A percentile compares a stretch with the other conserved stretches of the same genome.
These are phyloP conservation scores for Sporothrix humicola DNA, from an alignment of 2,329 filamentous ascomycete genomes.

Conservation along the genomic window DNA sequence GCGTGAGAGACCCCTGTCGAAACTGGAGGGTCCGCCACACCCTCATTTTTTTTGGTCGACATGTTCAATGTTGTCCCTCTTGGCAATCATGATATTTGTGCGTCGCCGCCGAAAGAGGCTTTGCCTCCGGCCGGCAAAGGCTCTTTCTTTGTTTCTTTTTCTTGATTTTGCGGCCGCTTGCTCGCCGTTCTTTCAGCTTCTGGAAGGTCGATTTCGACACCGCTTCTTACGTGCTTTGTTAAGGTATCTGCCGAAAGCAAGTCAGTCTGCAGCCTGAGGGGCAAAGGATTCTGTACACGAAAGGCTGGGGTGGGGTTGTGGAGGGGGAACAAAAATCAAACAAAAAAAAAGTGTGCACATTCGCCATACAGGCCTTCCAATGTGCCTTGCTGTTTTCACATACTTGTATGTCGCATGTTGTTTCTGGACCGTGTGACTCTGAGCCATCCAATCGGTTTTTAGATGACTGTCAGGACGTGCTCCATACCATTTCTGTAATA, in stretches of 20 bases:
- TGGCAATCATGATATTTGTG: neutral
- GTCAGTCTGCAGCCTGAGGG: neutral
- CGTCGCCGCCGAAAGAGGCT: neutral
- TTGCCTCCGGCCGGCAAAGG: neutral
- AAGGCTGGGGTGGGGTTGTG: slow-evolving; percentile 4
- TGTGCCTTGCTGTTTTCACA: neutral
- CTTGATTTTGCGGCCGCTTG: neutral
- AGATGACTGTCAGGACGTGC: neutral
- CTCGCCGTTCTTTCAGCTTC: neutral
- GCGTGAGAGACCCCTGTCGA: slow-evolving; percentile 32
- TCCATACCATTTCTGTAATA: neutral
- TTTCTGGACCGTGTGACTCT: neutral
- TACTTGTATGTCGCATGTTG: neutral
- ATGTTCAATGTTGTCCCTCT: neutral
- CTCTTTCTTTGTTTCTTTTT: neutral
- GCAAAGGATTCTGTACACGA: neutral
- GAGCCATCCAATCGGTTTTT: neutral
- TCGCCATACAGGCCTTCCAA: neutral
- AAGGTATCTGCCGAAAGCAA: slow-evolving; percentile 10
- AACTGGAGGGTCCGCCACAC: slow-evolving; percentile 32
- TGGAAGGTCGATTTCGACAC: slow-evolving; percentile 13
- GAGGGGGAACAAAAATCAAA: neutral
- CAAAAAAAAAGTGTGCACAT: neutral
- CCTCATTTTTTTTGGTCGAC: neutral
- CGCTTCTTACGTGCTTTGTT: slow-evolving; percentile 18